Evolutionary conservation across 495 filamentous ascomycete species (phyloP), one percentile per base, ranked within the genome.

Genomic region (Saxispiralis lemnorum): DNA sequence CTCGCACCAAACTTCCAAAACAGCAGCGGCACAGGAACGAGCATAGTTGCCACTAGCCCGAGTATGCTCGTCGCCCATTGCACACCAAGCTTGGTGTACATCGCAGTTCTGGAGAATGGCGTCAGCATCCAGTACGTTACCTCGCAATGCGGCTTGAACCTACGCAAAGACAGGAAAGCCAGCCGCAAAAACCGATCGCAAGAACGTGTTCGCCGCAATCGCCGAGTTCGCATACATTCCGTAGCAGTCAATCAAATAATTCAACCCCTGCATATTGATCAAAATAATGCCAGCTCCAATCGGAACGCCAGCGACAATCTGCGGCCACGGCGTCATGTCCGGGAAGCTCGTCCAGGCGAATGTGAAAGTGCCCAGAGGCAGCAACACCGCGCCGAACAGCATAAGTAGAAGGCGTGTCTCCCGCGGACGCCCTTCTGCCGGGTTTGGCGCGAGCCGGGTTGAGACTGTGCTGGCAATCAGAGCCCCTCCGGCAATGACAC

Each of bases 11-110:
- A 84, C 16, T 72, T 57, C 50, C 66, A 83, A 57, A 87, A 85
- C 21, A 80, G 50, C 39, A 79, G 63, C 5, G 81, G 81, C 16
- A 83, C 74, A 0, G 79, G 80, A 10, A 83, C 65, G 61, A 85
- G 67, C 6, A 71, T 64, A 18, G 71, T 51, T 2, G 72, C 67
- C 34, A 84, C 63, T 41, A 79, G 81, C 0, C 69, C 81, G 19
- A 83, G 63, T 35, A 83, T 58, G 54, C 67, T 73, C 0, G 67
- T 66, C 6, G 78, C 80, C 63, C 79, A 83, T 0, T 67, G 67
- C 15, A 81, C 70, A 1, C 81, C 79, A 31, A 54, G 43, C 14
- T 45, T 44, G 28, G 39, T 14, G 33, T 37, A 48, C 45, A 37
- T 43, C 9, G n/a, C 32, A 17, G 20, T n/a, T 32, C 40, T 35